phyloP scores from a whole-genome alignment of 306 rosid genomes.

The Inga laurina region DNA sequence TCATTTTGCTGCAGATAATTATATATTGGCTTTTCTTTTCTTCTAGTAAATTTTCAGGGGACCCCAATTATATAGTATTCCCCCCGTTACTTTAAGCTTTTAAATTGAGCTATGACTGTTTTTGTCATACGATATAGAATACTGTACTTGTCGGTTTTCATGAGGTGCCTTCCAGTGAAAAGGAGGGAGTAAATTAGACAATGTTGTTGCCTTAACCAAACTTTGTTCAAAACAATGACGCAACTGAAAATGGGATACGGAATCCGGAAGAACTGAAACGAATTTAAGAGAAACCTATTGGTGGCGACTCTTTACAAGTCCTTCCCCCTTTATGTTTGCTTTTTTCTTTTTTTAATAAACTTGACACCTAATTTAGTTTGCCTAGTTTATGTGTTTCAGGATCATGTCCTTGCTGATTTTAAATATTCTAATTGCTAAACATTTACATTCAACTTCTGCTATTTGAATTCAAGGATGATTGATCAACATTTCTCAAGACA shows the following conservation, averaged over 20 bases:
- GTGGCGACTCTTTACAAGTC: neutral
- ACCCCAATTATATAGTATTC: neutral
- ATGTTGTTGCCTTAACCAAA: slow-evolving; percentile 7
- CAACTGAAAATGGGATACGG: neutral
- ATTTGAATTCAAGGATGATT: slow-evolving; percentile 6
- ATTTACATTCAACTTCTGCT: neutral
- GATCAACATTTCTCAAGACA: slow-evolving; percentile 1
- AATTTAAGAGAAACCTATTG: neutral
- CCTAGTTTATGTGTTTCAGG: neutral
- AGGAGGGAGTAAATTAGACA: neutral
- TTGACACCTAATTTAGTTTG: neutral
- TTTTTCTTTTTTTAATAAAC: neutral
- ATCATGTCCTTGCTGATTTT: neutral
- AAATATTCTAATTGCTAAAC: neutral
- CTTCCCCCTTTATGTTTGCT: neutral
- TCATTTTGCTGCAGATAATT: neutral
- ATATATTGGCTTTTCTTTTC: neutral
- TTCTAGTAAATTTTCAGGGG: neutral
- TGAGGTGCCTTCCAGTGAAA: neutral
- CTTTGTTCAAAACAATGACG: neutral
- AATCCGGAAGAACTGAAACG: neutral
- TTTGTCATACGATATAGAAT: neutral
- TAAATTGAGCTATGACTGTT: neutral
- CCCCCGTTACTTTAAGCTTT: neutral
- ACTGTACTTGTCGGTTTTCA: neutral